Percentiles rank a stretch among this genome's conserved stretches.
Conservation (phyloP, 2,329 filamentous ascomycete genomes). For the Eurotiales sp. region DNA sequence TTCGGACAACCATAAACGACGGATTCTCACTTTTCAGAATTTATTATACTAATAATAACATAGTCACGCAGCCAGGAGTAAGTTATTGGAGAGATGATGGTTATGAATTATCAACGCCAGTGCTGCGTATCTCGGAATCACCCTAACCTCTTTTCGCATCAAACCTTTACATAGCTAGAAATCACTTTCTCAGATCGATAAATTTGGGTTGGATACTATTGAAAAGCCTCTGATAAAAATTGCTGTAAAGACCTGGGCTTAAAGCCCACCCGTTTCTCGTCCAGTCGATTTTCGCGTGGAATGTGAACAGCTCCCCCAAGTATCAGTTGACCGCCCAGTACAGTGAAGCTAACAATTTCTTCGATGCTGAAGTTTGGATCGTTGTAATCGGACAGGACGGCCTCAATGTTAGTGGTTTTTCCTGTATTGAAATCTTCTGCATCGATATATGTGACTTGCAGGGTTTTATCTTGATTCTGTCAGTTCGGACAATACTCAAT, state of each 20-base stretch:
- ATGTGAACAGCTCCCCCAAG: slow-evolving; percentile 10
- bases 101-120: no score
- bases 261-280: slow-evolving; percentile 11
- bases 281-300: slow-evolving; percentile 11
- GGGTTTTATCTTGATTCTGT: slow-evolving; percentile 12
- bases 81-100: no score
- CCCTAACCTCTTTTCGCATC: no score
- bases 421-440: slow-evolving; percentile 12
- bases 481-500: background rate
- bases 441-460: slow-evolving; percentile 11
- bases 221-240: slow-evolving; percentile 1
- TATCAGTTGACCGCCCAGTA: slow-evolving; percentile 13
- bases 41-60: no score
- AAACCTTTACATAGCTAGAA: no score
- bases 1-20: no score
- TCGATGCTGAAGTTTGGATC: slow-evolving; percentile 10
- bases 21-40: no score
- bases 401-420: slow-evolving; percentile 8
- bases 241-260: slow-evolving; percentile 13
- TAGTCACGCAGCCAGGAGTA: no score
- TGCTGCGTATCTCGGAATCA: no score
- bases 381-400: background rate
- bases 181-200: no score
- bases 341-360: slow-evolving; percentile 8
- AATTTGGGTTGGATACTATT: no score